Conservation (phyloP, 345 rosid genomes). For the Lepidium africanum region DNA sequence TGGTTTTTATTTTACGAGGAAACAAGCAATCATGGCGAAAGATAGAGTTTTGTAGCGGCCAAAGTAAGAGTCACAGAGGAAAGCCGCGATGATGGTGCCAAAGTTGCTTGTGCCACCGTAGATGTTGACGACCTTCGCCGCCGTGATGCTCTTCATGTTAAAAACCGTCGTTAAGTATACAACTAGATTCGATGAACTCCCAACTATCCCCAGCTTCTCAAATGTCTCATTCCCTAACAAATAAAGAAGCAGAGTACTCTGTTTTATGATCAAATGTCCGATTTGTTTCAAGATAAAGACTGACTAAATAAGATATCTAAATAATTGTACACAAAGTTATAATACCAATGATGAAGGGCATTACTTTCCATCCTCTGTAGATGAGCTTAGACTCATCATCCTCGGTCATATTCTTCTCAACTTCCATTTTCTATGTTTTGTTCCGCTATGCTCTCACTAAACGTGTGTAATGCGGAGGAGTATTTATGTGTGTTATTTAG, state of each 20-base stretch:
- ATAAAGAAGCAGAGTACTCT: not conserved
- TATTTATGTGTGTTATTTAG: not conserved
- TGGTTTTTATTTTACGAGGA: conserved; percentile 36
- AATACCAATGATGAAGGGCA: conserved; percentile 69
- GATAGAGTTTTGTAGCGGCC: conserved; percentile 62
- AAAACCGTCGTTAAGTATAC: conserved; percentile 51
- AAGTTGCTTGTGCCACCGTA: conserved; percentile 55
- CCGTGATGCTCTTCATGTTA: conserved; percentile 64
- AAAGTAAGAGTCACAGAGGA: conserved; percentile 61
- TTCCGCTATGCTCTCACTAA: not conserved
- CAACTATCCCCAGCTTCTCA: conserved; percentile 61
- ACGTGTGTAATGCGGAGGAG: not conserved
- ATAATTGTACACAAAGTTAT: not conserved
- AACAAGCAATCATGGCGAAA: conserved; percentile 49
- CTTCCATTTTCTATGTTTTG: conserved; percentile 13
- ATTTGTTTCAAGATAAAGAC: not conserved
- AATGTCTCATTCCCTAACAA: conserved; percentile 61
- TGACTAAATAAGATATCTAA: too few relatives aligned
- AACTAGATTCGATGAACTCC: conserved; percentile 43
- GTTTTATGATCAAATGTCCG: not conserved
- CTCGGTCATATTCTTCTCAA: conserved; percentile 24
- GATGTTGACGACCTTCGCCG: conserved; percentile 48
- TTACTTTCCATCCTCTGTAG: conserved; percentile 70
- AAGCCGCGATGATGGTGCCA: conserved; percentile 59
- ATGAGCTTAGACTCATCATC: conserved; percentile 32